Evolutionary conservation across 2,329 filamentous ascomycete species (phyloP).

Genomic region (Chrysosphaeria jannelii): DNA sequence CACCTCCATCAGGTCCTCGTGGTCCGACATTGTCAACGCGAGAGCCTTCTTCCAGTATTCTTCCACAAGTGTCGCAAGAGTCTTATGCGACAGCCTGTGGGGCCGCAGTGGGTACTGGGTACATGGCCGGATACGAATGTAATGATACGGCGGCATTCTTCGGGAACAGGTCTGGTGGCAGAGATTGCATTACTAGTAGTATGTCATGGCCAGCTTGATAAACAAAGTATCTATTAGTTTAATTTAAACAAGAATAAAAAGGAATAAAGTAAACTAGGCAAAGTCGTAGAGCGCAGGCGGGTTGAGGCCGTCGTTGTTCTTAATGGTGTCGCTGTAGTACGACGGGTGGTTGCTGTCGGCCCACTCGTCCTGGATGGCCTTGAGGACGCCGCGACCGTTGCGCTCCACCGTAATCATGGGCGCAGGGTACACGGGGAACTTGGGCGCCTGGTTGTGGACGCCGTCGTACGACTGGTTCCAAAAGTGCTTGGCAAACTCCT

Average conservation of each 20-base stretch:
- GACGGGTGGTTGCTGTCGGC: conserved; percentile 5
- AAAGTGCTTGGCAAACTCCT: conserved; percentile 4
- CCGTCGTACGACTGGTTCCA: conserved; percentile 8
- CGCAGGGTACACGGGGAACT: conserved; percentile 6
- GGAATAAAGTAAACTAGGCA: conserved; percentile 1
- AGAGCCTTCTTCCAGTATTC: no score
- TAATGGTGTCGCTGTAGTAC: conserved; percentile 7
- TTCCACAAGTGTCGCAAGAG: no score
- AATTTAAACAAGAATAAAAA: neutral
- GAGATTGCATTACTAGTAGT: no score
- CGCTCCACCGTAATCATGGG: conserved; percentile 7
- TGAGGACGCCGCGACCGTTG: conserved; percentile 5
- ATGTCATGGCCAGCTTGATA: no score
- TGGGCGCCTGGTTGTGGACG: conserved; percentile 6
- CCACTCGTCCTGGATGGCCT: conserved; percentile 6
- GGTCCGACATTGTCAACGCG: conserved; percentile 31
- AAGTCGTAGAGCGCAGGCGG: conserved; percentile 6
- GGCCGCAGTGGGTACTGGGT: no score
- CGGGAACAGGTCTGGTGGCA: neutral
- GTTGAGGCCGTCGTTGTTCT: conserved; percentile 7
- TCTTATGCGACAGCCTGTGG: no score
- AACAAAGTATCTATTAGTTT: no score
- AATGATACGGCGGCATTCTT: no score
- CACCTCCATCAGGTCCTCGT: conserved; percentile 29
- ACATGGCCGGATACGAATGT: no score